Conservation (phyloP, 441 rosid species). For the Croton setiger region DNA sequence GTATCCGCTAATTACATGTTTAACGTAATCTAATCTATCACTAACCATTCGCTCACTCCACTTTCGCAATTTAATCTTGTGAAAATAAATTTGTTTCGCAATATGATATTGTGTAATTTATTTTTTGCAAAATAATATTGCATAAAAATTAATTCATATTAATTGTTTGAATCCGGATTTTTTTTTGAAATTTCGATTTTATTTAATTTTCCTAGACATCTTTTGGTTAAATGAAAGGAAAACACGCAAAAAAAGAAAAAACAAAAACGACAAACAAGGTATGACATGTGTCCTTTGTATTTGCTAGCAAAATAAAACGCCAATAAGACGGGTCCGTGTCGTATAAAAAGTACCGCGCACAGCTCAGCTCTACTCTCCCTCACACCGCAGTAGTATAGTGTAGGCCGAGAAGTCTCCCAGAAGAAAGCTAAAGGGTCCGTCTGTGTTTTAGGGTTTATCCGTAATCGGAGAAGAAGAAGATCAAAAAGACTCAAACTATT, state of each 20-base stretch:
- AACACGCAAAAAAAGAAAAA: background rate
- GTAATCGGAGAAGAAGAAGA: background rate
- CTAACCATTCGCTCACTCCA: too few relatives aligned
- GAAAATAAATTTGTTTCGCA: too few relatives aligned
- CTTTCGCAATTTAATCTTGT: too few relatives aligned
- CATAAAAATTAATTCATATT: too few relatives aligned
- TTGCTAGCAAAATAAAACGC: background rate
- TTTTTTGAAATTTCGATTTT: too few relatives aligned
- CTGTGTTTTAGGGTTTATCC: conserved; percentile 10
- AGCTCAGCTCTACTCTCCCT: background rate
- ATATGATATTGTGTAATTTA: too few relatives aligned
- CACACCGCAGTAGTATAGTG: background rate
- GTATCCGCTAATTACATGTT: too few relatives aligned
- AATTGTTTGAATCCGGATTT: too few relatives aligned
- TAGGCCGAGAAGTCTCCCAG: background rate
- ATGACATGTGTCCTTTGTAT: background rate
- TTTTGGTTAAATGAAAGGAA: background rate
- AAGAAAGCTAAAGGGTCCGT: background rate
- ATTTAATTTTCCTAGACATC: background rate
- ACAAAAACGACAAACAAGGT: background rate
- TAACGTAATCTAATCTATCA: too few relatives aligned
- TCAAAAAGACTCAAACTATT: background rate
- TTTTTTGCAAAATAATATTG: too few relatives aligned
- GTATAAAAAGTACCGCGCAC: background rate
- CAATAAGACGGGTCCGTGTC: background rate